Evolutionary conservation across 371 early-diverging fungal species (phyloP).

Genomic region (Zychaea mexicana): DNA sequence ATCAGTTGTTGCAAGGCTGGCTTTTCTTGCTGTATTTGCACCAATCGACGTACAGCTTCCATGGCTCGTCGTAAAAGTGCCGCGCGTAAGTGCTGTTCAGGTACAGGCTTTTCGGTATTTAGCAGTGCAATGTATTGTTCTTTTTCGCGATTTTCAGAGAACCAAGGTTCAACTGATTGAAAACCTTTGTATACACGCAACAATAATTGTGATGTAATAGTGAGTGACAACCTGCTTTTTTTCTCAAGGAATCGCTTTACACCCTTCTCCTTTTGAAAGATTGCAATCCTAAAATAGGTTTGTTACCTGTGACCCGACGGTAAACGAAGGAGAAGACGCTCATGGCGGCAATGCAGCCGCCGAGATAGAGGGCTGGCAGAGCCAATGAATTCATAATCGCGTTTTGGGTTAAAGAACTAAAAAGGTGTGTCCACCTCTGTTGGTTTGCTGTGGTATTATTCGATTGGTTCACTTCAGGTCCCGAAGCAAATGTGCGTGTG

Average conservation of each 20-base stretch:
- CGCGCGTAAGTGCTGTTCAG: conserved; percentile 67
- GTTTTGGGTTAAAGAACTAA: too few species aligned
- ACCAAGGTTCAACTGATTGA: conserved; percentile 70
- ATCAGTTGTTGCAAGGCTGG: conserved; percentile 77
- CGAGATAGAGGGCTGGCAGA: conserved; percentile 58
- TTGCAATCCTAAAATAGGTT: neutral
- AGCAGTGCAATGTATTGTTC: conserved; percentile 73
- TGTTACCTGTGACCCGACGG: conserved; percentile 42
- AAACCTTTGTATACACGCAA: too few species aligned
- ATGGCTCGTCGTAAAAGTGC: conserved; percentile 87
- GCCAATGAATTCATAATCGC: conserved; percentile 42
- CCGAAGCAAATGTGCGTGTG: too few species aligned
- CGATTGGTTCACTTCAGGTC: too few species aligned
- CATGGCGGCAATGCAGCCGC: conserved; percentile 68
- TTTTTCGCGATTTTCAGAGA: conserved; percentile 63
- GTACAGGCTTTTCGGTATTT: conserved; percentile 59
- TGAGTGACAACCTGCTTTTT: neutral
- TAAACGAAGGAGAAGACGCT: conserved; percentile 60
- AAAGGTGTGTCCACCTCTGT: too few species aligned
- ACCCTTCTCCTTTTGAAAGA: neutral
- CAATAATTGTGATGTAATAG: neutral
- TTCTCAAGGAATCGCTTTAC: too few species aligned
- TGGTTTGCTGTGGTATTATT: too few species aligned
- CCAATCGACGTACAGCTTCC: conserved; percentile 77
- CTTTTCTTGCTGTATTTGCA: conserved; percentile 82